Evolutionary conservation across 805 yeast genomes (phyloP), one percentile per base, ranked within the genome.

Genomic region (Zygosaccharomyces gambellarensis): DNA sequence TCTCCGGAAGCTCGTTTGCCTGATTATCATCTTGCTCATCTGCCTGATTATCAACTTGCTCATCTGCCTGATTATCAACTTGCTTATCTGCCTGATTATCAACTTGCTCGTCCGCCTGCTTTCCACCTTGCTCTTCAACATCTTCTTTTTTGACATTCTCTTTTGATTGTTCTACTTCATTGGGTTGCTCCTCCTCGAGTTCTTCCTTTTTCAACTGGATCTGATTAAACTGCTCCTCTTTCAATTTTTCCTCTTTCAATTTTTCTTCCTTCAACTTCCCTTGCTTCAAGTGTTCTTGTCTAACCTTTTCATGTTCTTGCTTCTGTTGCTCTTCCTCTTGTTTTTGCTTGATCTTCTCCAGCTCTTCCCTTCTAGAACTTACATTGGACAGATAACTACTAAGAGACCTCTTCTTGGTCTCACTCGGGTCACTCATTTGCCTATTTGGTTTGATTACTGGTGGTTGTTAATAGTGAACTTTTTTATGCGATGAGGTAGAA

Each of bases 341-440:
- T 30, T 32, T 39, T 22, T 39, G 38, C 43, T 48, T 51, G 22
- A 58, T 47, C 49, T 56, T 59, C 41, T 58, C 66, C 32, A 61
- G 48, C 46, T 65, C 64, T 46, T 63, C 66, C 31, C 61, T 56
- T 54, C 69, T 55, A 8, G 57, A 48, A 25, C 39, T 56, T 3
- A 64, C 64, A 41, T 63, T 64, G 28, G 68, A 64, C 19, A 67
- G 50, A 47, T 67, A 67, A 39, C 65, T 65, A 34, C 70, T 62
- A 39, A 67, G 43, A 1, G 70, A 64, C 45, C 69, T 58, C 36
- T 54, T 63, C 52, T 64, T 65, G 29, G 45, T 42, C 25, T 42
- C 45, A 25, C 25, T 42, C 23, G 45, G 36, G 30, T 42, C 45
- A 29, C 45, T 42, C 45, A 42, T 42, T 14, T 34, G 38, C 22